Evolutionary conservation across 1,139 yeast genomes (phyloP).

Genomic region (Zygosaccharomyces sapae): DNA sequence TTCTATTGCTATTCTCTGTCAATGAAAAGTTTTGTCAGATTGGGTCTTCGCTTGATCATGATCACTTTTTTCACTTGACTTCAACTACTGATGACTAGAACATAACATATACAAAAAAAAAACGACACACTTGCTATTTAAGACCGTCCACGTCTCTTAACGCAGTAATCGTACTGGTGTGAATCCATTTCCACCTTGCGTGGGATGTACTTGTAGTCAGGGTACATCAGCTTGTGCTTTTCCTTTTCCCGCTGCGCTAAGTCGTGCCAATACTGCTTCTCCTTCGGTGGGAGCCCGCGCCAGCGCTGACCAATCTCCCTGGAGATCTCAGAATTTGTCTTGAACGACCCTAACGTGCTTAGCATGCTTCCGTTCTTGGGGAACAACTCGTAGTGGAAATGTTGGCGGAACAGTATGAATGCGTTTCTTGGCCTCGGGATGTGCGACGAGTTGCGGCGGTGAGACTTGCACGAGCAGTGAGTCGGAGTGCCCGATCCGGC

Average conservation of each 20-base stretch:
- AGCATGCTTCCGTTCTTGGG: constrained; percentile 33
- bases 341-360: constrained; percentile 38
- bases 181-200: constrained; percentile 33
- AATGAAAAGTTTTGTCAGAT: background rate
- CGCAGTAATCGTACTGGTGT: constrained; percentile 2
- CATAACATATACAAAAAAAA: no score
- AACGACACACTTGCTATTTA: background rate
- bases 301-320: constrained; percentile 76
- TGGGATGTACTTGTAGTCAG: constrained; percentile 76
- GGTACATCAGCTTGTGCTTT: constrained; percentile 75
- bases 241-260: constrained; percentile 82
- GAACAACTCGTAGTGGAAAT: constrained; percentile 61
- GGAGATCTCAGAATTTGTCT: constrained; percentile 80
- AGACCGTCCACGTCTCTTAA: background rate
- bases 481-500: background rate
- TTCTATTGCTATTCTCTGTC: no score
- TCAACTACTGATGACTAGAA: background rate
- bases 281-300: constrained; percentile 63
- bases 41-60: no score
- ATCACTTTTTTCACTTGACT: background rate
- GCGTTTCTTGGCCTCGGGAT: constrained; percentile 80
- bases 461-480: constrained; percentile 10
- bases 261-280: constrained; percentile 76
- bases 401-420: constrained; percentile 69
- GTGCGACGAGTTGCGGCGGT: constrained; percentile 30